Evolutionary conservation across 306 rosid species (phyloP).

Genomic region (Pyrus pyrifolia): DNA sequence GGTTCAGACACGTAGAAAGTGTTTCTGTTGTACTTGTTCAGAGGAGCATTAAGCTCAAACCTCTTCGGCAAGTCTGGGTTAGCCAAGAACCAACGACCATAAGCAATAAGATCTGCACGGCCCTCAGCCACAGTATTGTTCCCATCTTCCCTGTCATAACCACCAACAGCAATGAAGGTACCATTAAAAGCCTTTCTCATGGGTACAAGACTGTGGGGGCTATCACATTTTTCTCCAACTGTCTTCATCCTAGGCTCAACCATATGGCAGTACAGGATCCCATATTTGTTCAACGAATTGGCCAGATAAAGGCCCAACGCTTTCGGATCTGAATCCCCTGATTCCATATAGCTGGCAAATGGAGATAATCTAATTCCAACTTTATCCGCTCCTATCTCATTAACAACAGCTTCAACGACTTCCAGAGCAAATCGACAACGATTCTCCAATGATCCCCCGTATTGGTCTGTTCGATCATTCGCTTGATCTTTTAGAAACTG

Average conservation of each 20-base stretch:
- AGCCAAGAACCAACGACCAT: conserved; percentile 42
- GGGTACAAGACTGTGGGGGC: conserved; percentile 24
- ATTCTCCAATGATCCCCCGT: too few relatives aligned
- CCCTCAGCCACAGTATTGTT: conserved; percentile 14
- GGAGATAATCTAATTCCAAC: too few relatives aligned
- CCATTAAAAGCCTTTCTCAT: conserved; percentile 37
- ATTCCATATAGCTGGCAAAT: too few relatives aligned
- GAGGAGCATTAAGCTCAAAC: conserved; percentile 26
- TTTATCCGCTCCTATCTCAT: too few relatives aligned
- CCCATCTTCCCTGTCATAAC: conserved; percentile 29
- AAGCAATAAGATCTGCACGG: conserved; percentile 35
- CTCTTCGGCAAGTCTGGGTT: conserved; percentile 49
- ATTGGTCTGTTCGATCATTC: too few relatives aligned
- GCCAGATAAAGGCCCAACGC: too few relatives aligned
- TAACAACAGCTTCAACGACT: too few relatives aligned
- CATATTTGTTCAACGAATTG: conserved; percentile 22
- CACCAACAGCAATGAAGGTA: conserved; percentile 49
- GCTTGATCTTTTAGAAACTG: neutral
- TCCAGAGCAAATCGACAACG: too few relatives aligned
- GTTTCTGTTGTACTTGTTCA: conserved; percentile 30
- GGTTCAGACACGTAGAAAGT: conserved; percentile 37
- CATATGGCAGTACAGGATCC: conserved; percentile 44
- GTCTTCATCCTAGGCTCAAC: conserved; percentile 58
- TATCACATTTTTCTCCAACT: conserved; percentile 5
- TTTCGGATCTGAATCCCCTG: too few relatives aligned